Base-by-base conservation (phyloP, 2,329 filamentous ascomycete genomes). In the Aspergillus oerlinghausenensis region DNA sequence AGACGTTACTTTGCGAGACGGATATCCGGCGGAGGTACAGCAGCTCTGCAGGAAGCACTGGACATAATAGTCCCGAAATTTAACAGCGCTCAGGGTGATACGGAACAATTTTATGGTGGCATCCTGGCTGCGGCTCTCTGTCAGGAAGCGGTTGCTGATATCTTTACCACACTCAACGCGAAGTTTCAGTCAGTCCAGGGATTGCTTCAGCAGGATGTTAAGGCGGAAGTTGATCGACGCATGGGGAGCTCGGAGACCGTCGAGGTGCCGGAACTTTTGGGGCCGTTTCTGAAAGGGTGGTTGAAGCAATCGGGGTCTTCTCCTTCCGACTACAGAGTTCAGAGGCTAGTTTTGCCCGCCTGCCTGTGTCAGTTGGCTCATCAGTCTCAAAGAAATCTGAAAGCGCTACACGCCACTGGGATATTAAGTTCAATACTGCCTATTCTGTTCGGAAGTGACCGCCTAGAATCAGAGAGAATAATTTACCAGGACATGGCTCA, bases 41-140 rank as follows among this genome's bases (percentile, higher is more conserved):
- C 86, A 61, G 84, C 86, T 7, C 72, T 97, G 54, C 87, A 94
- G 67, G 84, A 89, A 68, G 84, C 84, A 5, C 82, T 75, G 84
- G 83, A 60, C 85, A 84, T 70, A 85, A 87, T 71, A 84, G 88
- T 35, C 75, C 86, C 53, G 80, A 87, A 54, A 83, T 82, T 61
- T 81, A 62, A 65, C 47, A 55, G 59, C 23, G 54, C 53, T 10
- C 59, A 69, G 48, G 59, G 81, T 55, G 86, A 89, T 61, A 80
- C 85, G 48, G 89, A 95, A 64, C 88, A 92, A 71, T 80, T 95
- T 3, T 95, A 95, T 73, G 91, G 91, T 28, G 87, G 88, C 64
- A 82, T 97, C 8, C 80, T 96, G 51, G 84, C 89, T 4, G 93
- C 95, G 74, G 87, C 88, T 1, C 75, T 96, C 51, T 88, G 91